phyloP scores from a whole-genome alignment of 768 basidiomycete species.

The Hericium alpestre region DNA sequence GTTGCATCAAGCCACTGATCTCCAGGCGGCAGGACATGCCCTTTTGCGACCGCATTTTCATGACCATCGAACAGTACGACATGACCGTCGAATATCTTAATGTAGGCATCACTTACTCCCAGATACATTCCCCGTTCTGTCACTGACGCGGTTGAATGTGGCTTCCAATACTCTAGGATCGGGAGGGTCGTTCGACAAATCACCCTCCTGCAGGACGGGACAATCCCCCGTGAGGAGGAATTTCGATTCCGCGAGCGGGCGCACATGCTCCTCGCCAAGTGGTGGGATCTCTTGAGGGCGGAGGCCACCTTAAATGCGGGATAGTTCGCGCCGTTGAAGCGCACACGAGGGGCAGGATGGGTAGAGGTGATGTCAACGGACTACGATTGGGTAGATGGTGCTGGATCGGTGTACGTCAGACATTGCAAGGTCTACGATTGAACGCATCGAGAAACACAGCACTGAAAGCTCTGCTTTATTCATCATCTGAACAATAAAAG shows the following conservation, averaged over 20 bases:
- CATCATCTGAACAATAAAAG: no score
- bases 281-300: constrained; percentile 44
- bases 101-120: constrained; percentile 20
- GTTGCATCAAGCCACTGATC: background rate
- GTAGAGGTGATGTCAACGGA: no score
- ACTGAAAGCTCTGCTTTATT: no score
- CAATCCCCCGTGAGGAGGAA: constrained; percentile 55
- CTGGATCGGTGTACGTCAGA: no score
- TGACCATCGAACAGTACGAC: constrained; percentile 65
- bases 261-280: constrained; percentile 55
- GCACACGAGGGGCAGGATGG: no score
- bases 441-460: no score
- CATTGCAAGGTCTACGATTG: no score
- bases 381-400: no score
- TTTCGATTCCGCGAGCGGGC: constrained; percentile 66
- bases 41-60: constrained; percentile 57
- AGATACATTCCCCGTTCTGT: background rate
- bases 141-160: background rate
- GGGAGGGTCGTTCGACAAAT: constrained; percentile 87
- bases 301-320: background rate
- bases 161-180: constrained; percentile 62
- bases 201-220: constrained; percentile 38
- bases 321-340: no score
- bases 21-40: constrained; percentile 57
- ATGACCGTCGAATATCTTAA: constrained; percentile 71